Base-by-base conservation (phyloP, 23 red algal genomes). In the Gracilaria caudata region DNA sequence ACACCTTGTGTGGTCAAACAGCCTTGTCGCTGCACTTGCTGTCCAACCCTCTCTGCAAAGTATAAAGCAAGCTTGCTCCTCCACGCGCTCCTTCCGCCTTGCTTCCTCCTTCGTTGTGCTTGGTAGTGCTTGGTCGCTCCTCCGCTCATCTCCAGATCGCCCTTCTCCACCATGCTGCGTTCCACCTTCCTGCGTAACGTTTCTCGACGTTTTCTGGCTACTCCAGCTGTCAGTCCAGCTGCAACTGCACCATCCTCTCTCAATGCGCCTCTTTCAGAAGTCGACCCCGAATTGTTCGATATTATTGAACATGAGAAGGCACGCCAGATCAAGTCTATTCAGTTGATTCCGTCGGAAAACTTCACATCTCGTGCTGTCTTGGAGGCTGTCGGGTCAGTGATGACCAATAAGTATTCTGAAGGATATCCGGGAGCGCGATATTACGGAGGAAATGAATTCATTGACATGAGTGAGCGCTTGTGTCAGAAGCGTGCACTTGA, bases 361-460 rank as follows among this genome's bases (percentile, higher is more conserved):
- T 99, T 99, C 64, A 92, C 93, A 20, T 94, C 97, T n/a, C 78
- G 90, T 64, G 97, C 97, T 1, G 97, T 99, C 7, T 51, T 99
- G 76, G 88, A 99, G 45, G 90, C 97, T 8, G 93, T 99, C 45
- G 97, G 97, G 51, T 93, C 88, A 24, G 82, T 90, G 53, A 90
- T 99, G 86, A 99, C 97, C 47, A 99, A 99, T 85, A 99, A 99
- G 77, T 99, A 99, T 56, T 99, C 97, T 13, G 97, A 99, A 54
- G 97, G 97, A 19, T 96, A 99, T 71, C 97, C 97, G 17, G 93
- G 93, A 53, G 87, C 85, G 17, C 89, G 97, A 21, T 99, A 99
- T 68, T 99, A 99, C 77, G 97, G 97, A 56, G 97, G 97, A 1
- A 99, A 99, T 56, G 90, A 95, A 55, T 91, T 93, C 87, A 92